Conservation (phyloP, 148 eudicot genomes). For the Nepenthes gracilis region DNA sequence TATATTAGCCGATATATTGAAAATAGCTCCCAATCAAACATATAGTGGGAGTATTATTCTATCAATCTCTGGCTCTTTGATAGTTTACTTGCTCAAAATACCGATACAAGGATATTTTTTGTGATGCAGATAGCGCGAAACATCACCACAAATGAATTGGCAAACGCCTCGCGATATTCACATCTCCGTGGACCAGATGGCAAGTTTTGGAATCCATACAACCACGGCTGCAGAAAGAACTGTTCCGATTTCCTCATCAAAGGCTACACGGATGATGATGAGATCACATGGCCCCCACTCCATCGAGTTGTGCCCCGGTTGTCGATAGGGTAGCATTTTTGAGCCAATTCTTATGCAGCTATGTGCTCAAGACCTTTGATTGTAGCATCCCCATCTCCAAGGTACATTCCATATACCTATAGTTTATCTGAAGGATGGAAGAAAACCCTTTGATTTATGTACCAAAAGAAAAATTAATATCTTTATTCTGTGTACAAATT, state of each 20-base stretch:
- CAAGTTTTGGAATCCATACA: conserved; percentile 69
- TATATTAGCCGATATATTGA: too few relatives aligned
- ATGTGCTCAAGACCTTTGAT: background rate
- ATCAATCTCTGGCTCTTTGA: too few relatives aligned
- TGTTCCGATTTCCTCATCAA: conserved; percentile 75
- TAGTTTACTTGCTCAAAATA: too few relatives aligned
- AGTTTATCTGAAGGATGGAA: too few relatives aligned
- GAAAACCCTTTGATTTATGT: too few relatives aligned
- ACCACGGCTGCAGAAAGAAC: conserved; percentile 78
- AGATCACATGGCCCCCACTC: conserved; percentile 70
- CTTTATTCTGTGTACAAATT: too few relatives aligned
- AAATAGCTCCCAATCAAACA: too few relatives aligned
- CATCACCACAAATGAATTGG: conserved; percentile 77
- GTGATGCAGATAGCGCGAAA: conserved; percentile 69
- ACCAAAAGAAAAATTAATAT: too few relatives aligned
- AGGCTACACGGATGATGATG: conserved; percentile 64
- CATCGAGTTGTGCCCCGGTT: conserved; percentile 27
- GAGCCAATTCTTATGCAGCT: background rate
- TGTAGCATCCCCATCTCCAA: too few relatives aligned
- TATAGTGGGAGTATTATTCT: too few relatives aligned
- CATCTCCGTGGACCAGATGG: conserved; percentile 80
- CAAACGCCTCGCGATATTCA: conserved; percentile 56
- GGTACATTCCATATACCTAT: too few relatives aligned
- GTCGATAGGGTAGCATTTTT: background rate
- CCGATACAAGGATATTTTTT: too few relatives aligned